These are phyloP conservation scores for Aspergillus phoenicis DNA, from an alignment of 2,329 filamentous ascomycete genomes.

Conservation along the genomic window DNA sequence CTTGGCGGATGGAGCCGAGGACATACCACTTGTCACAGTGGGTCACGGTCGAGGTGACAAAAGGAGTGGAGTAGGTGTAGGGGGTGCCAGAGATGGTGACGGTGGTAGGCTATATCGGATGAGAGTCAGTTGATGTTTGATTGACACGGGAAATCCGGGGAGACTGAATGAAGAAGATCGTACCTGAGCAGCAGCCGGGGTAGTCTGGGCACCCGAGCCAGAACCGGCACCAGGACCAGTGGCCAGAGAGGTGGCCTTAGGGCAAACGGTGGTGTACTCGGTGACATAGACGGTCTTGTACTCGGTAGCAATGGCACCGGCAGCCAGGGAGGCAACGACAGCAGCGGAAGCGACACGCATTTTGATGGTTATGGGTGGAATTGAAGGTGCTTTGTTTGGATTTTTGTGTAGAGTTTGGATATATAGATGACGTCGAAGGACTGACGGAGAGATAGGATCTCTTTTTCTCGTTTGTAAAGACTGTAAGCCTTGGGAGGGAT, in stretches of 20 bases:
- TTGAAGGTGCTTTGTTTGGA: neutral
- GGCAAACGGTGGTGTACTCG: constrained; percentile 72
- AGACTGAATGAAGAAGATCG: constrained; percentile 20
- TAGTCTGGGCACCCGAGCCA: constrained; percentile 54
- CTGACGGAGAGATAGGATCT: constrained; percentile 21
- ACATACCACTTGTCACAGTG: constrained; percentile 47
- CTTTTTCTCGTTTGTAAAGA: constrained; percentile 13
- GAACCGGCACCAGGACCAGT: constrained; percentile 49
- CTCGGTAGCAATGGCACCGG: constrained; percentile 40
- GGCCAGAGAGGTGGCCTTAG: constrained; percentile 64
- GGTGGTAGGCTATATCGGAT: constrained; percentile 59
- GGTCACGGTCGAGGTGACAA: constrained; percentile 57
- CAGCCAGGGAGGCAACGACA: constrained; percentile 41
- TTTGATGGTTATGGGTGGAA: constrained; percentile 33
- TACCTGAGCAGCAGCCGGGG: constrained; percentile 66
- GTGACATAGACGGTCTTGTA: constrained; percentile 66
- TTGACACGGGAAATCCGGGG: neutral
- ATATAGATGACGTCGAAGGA: constrained; percentile 19
- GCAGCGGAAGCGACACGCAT: constrained; percentile 55
- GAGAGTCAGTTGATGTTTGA: neutral
- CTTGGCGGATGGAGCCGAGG: neutral
- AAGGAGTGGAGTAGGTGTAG: constrained; percentile 63
- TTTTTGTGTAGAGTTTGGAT: constrained; percentile 3
- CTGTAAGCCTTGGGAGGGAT: constrained; percentile 17
- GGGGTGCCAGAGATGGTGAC: constrained; percentile 73